A percentile compares a stretch with the other conserved stretches of the same genome.
Evolutionary conservation across 1,284 basidiomycete genomes (phyloP).

Genomic region (Trametes polyzona): DNA sequence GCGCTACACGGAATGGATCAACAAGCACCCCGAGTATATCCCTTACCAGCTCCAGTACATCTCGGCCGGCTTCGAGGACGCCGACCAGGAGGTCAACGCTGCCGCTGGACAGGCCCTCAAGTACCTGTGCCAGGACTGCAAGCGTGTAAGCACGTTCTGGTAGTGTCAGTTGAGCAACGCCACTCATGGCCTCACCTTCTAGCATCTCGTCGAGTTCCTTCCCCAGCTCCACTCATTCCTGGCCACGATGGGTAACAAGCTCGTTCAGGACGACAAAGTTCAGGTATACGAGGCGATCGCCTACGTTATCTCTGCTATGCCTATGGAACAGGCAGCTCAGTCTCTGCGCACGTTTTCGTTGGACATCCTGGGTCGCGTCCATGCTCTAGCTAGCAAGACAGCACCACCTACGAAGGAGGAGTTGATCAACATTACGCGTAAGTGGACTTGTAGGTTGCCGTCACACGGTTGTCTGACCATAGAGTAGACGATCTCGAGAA

Average conservation of each 20-base stretch:
- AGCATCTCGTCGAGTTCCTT: constrained; percentile 92
- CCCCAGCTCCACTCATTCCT: constrained; percentile 93
- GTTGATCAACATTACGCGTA: constrained; percentile 43
- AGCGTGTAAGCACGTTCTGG: constrained; percentile 54
- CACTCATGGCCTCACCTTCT: constrained; percentile 15
- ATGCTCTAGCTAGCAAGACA: constrained; percentile 57
- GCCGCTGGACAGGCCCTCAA: constrained; percentile 97
- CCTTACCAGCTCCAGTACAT: constrained; percentile 89
- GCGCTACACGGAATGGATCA: constrained; percentile 97
- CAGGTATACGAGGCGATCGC: constrained; percentile 96
- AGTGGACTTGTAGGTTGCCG: constrained; percentile 7
- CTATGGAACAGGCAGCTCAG: constrained; percentile 81
- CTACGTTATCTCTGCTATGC: constrained; percentile 93
- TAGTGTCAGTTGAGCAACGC: background rate
- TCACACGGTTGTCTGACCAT: constrained; percentile 20
- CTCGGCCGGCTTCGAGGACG: constrained; percentile 87
- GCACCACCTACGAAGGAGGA: constrained; percentile 64
- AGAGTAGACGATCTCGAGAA: constrained; percentile 81
- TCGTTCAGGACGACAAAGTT: constrained; percentile 86
- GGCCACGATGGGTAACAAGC: constrained; percentile 72
- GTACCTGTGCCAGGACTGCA: constrained; percentile 97
- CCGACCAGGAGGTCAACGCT: constrained; percentile 83
- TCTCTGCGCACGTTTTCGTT: constrained; percentile 85
- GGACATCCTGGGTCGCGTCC: constrained; percentile 74
- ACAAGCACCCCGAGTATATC: constrained; percentile 88